Evolutionary conservation across 2,329 filamentous ascomycete genomes (phyloP), one percentile per base, ranked within the genome.

Genomic region (Trichoderma citrinoviride): DNA sequence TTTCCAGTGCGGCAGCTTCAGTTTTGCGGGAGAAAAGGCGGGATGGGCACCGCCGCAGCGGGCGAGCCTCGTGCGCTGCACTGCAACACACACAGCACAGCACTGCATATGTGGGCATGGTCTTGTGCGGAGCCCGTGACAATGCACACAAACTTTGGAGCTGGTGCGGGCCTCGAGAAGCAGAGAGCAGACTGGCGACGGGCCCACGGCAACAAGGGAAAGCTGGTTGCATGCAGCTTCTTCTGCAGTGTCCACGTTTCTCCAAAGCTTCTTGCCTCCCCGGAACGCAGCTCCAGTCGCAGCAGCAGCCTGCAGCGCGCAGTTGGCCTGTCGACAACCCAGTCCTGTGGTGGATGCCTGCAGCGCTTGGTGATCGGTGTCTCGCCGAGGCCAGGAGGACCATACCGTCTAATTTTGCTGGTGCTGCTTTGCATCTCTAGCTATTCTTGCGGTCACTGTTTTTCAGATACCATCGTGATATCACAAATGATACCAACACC

Each of bases 11-110:
- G 57, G 52, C 33, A 64, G 57, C 61, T 58, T 54, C 62, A 44
- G 23, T 64, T 67, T 69, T 64, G 67, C 67, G 61, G 67, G 64
- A 64, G 67, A 69, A 69, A 69, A 66, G 67, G 67, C 67, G 67
- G 67, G 57, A 64, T 63, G 61, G 64, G 49, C 64, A 55, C 57
- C 58, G 58, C 57, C 57, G 54, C 56, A 55, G 49, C 43, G 56
- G 56, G 50, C 64, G 49, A 57, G 49, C 64, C 64, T 65, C 57
- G 61, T 63, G 61, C 50, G 50, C 52, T 56, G 61, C 61, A 19
- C 41, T 63, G 61, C 52, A 41, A 50, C 57, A 49, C 60, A 54
- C 52, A 54, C 52, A 47, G 50, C 61, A 56, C 44, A 47, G 61
- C 61, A 63, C 52, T 27, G 60, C 60, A 62, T 53, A 47, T 50